Percentiles rank a stretch among this genome's conserved stretches.
These are phyloP conservation scores for Termitomyces heimii DNA, from an alignment of 768 basidiomycete species.

Conservation along the genomic window DNA sequence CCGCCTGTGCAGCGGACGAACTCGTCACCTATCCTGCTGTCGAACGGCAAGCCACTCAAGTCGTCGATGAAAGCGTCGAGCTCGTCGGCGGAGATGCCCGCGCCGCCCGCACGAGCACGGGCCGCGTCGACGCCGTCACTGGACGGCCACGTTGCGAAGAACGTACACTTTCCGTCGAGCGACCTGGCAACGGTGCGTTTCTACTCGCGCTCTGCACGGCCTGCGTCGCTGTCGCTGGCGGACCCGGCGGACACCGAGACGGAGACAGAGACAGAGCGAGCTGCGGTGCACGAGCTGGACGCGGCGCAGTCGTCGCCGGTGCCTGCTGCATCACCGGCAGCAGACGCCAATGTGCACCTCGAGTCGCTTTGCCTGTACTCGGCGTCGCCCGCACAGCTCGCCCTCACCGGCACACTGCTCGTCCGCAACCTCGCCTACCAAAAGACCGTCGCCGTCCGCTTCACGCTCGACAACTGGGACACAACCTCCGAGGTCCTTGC, in stretches of 20 bases:
- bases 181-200: constrained; percentile 57
- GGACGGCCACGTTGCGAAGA: neutral
- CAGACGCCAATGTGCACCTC: constrained; percentile 25
- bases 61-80: constrained; percentile 69
- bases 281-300: constrained; percentile 16
- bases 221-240: constrained; percentile 43
- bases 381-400: constrained; percentile 8
- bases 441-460: constrained; percentile 80
- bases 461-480: constrained; percentile 92
- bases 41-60: constrained; percentile 84
- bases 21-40: constrained; percentile 41
- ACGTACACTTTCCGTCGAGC: constrained; percentile 81
- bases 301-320: constrained; percentile 16
- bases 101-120: constrained; percentile 24
- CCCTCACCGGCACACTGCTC: constrained; percentile 69
- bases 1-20: constrained; percentile 30
- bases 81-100: constrained; percentile 40
- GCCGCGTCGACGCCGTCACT: constrained; percentile 47
- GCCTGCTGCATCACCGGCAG: constrained; percentile 16
- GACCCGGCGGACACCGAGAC: constrained; percentile 35
- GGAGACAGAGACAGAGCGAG: constrained; percentile 36
- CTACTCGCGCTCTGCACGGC: constrained; percentile 65
- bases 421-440: constrained; percentile 84
- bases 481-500: constrained; percentile 82
- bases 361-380: constrained; percentile 18